phyloP scores from a whole-genome alignment of 192 early-diverging fungal species.

The Spizellomyces sp. region DNA sequence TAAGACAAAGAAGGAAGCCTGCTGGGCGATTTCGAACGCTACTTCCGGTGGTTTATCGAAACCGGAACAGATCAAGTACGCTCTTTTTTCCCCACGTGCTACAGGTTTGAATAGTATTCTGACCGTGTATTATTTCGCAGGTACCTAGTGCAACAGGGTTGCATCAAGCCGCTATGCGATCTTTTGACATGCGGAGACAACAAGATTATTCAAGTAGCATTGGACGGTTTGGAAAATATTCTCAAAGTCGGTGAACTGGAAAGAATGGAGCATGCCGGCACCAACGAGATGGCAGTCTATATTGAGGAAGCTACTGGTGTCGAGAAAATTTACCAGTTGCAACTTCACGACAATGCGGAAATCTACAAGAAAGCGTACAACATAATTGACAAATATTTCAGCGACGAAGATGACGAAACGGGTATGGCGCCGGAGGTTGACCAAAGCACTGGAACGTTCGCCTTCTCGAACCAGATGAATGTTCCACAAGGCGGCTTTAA shows the following conservation, averaged over 20 bases:
- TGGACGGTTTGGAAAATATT: constrained; percentile 98
- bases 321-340: constrained; percentile 93
- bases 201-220: constrained; percentile 95
- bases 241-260: constrained; percentile 94
- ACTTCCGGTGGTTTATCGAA: constrained; percentile 86
- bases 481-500: constrained; percentile 83
- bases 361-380: constrained; percentile 96
- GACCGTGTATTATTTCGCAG: constrained; percentile 22
- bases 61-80: constrained; percentile 88
- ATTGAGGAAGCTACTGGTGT: constrained; percentile 95
- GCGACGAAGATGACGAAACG: constrained; percentile 72
- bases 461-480: constrained; percentile 62
- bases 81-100: neutral
- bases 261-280: constrained; percentile 57
- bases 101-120: neutral
- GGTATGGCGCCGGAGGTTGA: constrained; percentile 74
- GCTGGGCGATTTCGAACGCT: constrained; percentile 99
- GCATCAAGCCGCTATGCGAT: constrained; percentile 95
- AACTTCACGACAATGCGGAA: constrained; percentile 92
- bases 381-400: constrained; percentile 97
- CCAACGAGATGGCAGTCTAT: constrained; percentile 85
- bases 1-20: constrained; percentile 99
- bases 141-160: constrained; percentile 86
- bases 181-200: constrained; percentile 88
- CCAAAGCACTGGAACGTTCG: constrained; percentile 74